Evolutionary conservation across 2,329 filamentous ascomycete genomes (phyloP).

Genomic region (Lecanoromycetidae sp.): DNA sequence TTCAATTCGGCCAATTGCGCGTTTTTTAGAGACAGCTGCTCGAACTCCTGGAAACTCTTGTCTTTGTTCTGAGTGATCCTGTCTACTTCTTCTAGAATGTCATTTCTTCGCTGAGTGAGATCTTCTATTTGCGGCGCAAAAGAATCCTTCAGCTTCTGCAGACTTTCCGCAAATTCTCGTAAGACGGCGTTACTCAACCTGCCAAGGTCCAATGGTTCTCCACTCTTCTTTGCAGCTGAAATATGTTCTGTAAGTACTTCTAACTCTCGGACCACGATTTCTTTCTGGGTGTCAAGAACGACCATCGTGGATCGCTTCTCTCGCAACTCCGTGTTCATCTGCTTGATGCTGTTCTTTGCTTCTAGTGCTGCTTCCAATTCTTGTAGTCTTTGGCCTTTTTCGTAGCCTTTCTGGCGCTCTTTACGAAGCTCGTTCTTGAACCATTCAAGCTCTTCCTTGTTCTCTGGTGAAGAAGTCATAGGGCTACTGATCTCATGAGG

Average conservation of each 20-base stretch:
- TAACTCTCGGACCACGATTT: constrained; percentile 87
- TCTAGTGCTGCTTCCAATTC: constrained; percentile 57
- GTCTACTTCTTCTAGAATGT: constrained; percentile 72
- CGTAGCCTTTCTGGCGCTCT: constrained; percentile 72
- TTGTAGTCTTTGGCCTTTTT: constrained; percentile 74
- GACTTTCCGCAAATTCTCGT: constrained; percentile 49
- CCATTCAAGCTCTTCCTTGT: constrained; percentile 50
- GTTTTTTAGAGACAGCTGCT: constrained; percentile 88
- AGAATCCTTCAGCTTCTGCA: constrained; percentile 66
- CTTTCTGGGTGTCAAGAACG: constrained; percentile 82
- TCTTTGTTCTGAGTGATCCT: constrained; percentile 76
- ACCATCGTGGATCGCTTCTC: constrained; percentile 96
- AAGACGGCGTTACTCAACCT: constrained; percentile 53
- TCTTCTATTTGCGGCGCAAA: constrained; percentile 67
- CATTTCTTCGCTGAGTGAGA: constrained; percentile 75
- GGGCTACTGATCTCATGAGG: constrained; percentile 60
- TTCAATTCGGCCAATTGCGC: constrained; percentile 89
- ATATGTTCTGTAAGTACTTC: constrained; percentile 83
- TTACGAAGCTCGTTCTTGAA: constrained; percentile 61
- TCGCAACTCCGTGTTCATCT: constrained; percentile 72
- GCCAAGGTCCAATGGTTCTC: constrained; percentile 65
- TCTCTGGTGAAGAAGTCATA: constrained; percentile 46
- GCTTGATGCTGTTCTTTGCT: constrained; percentile 51
- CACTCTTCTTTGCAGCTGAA: constrained; percentile 70
- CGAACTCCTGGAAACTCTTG: constrained; percentile 87